Conservation (phyloP, 352 stramenopile species). For the Pythium phragmiticola region DNA sequence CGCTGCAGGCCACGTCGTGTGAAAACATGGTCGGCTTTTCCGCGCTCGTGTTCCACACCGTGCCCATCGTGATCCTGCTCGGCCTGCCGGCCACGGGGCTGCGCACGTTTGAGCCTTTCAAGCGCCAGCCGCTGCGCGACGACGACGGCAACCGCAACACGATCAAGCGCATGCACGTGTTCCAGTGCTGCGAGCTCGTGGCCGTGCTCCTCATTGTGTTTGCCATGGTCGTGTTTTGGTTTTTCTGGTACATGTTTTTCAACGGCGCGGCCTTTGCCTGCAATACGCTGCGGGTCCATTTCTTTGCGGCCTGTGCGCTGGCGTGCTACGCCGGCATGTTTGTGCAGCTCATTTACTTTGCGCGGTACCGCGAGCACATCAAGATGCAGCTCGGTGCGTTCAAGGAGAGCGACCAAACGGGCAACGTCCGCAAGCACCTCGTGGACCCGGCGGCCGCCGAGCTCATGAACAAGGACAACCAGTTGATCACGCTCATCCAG, state of each 20-base stretch:
- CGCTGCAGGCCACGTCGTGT: slow-evolving; percentile 63
- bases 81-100: slow-evolving; percentile 62
- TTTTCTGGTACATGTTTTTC: slow-evolving; percentile 53
- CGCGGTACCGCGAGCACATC: slow-evolving; percentile 75
- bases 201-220: slow-evolving; percentile 60
- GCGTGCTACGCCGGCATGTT: slow-evolving; percentile 64
- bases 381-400: slow-evolving; percentile 86
- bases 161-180: slow-evolving; percentile 72
- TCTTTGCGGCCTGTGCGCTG: slow-evolving; percentile 44
- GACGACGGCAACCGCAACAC: slow-evolving; percentile 56
- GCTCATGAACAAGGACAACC: slow-evolving; percentile 28
- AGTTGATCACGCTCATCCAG: slow-evolving; percentile 47
- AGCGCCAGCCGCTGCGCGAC: slow-evolving; percentile 59
- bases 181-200: slow-evolving; percentile 76
- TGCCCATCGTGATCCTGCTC: slow-evolving; percentile 59
- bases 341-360: slow-evolving; percentile 65
- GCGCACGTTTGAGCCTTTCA: slow-evolving; percentile 67
- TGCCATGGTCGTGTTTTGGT: slow-evolving; percentile 40
- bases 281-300: slow-evolving; percentile 44
- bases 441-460: slow-evolving; percentile 37
- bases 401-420: slow-evolving; percentile 78
- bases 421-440: slow-evolving; percentile 69
- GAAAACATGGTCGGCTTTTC: slow-evolving; percentile 83
- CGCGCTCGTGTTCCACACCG: slow-evolving; percentile 64
- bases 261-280: slow-evolving; percentile 62